Evolutionary conservation across 2,329 filamentous ascomycete genomes (phyloP), one percentile per base, ranked within the genome.

Genomic region (Nemania sp.): DNA sequence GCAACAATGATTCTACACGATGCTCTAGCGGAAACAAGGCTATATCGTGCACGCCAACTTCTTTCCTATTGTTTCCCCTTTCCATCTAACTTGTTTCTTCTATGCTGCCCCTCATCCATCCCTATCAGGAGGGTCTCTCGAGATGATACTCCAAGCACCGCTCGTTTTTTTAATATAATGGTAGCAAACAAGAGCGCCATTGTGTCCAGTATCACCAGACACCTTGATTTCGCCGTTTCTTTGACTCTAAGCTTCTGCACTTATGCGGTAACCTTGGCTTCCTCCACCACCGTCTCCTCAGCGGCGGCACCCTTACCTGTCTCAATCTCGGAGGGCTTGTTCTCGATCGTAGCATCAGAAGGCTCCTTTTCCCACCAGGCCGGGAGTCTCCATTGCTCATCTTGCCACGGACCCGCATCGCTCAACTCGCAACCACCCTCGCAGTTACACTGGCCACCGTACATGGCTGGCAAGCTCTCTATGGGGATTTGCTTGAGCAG

Each of bases 381-480:
- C 59, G 91, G 86, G 77, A 84, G 88, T 62, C 87, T 83, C 85
- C 87, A 94, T 81, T 92, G 79, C 29, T 86, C 75, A 70, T 95
- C 92, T 74, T 87, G 87, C 96, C 96, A 99, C 61, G 96, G 96
- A 60, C 96, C 96, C 69, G 90, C 90, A 79, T 99, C 94, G 81
- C 93, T 97, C 76, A 97, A 82, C 80, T 88, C 84, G 82, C 96
- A 99, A 70, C 94, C 94, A 67, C 92, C 93, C 38, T 84, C 79
- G 81, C 96, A 99, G 70, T 91, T 81, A 82, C 96, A 99, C 47
- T 81, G 85, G 69, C 96, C 96, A 72, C 96, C 96, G 75, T 97
- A 95, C 68, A 89, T 85, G 81, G 90, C 90, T 70, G 96, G 96
- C 69, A 99, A 86, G 83, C 97, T 98, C 87, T 98, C 94, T 61